Conservation (phyloP, 805 yeast genomes). For the Wickerhamiella hasegawae region DNA sequence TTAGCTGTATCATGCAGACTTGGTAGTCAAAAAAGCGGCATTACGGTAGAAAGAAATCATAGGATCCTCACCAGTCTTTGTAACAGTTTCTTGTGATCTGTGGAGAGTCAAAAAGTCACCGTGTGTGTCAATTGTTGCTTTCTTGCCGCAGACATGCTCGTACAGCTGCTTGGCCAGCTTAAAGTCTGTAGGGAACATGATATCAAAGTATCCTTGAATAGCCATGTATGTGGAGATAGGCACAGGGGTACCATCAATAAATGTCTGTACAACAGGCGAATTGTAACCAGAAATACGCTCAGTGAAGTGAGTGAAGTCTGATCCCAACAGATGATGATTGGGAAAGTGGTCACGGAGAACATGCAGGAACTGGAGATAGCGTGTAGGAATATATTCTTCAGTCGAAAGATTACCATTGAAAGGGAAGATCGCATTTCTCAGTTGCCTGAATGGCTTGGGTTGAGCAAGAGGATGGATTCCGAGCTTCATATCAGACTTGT, state of each 20-base stretch:
- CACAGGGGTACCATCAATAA: conserved; percentile 48
- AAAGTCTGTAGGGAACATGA: conserved; percentile 76
- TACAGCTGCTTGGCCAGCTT: conserved; percentile 44
- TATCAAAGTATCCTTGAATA: conserved; percentile 75
- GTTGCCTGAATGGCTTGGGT: conserved; percentile 26
- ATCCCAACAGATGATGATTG: conserved; percentile 52
- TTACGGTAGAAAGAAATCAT: conserved; percentile 63
- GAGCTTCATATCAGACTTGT: conserved; percentile 17
- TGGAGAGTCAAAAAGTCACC: conserved; percentile 48
- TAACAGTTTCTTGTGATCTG: conserved; percentile 55
- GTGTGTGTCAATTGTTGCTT: conserved; percentile 40
- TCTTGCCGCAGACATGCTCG: conserved; percentile 43
- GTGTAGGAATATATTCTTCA: conserved; percentile 72
- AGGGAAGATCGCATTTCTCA: conserved; percentile 42
- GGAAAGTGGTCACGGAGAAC: conserved; percentile 53
- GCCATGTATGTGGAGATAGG: conserved; percentile 62
- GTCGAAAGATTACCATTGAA: conserved; percentile 49
- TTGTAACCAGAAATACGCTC: conserved; percentile 36
- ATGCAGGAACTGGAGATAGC: conserved; percentile 48
- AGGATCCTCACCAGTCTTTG: conserved; percentile 70
- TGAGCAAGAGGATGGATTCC: conserved; percentile 48
- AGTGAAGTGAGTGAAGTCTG: conserved; percentile 44
- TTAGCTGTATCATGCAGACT: background rate
- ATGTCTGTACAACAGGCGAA: conserved; percentile 70
- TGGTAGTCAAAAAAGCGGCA: conserved; percentile 35